phyloP scores from a whole-genome alignment of 257 asterid species.

The Nicotiana benthamiana region DNA sequence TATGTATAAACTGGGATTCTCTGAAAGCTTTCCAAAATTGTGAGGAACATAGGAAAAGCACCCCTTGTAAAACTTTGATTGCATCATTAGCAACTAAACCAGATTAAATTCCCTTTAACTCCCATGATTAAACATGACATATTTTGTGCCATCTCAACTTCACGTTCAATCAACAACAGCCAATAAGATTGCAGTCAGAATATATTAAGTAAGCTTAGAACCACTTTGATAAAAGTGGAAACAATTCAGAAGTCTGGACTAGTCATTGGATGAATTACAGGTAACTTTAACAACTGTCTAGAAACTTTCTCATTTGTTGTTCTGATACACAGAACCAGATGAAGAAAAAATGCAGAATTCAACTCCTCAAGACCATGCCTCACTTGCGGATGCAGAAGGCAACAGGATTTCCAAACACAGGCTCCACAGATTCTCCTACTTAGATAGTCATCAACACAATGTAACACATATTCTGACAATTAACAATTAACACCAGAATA shows the following conservation, averaged over 20 bases:
- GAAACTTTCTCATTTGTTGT: not conserved
- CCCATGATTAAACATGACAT: not conserved
- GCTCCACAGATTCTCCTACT: not conserved
- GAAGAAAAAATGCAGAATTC: not conserved
- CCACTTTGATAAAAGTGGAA: not conserved
- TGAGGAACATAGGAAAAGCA: not conserved
- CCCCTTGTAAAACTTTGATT: not conserved
- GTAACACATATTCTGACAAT: not conserved
- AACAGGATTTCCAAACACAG: not conserved
- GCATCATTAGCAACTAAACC: not conserved
- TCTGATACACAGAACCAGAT: not conserved
- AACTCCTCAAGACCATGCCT: not conserved
- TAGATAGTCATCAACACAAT: not conserved
- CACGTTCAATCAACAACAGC: not conserved
- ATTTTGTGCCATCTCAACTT: not conserved
- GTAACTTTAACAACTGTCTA: not conserved
- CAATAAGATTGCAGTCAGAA: not conserved
- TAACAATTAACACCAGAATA: not conserved
- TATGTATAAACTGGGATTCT: not conserved
- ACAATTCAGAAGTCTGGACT: not conserved
- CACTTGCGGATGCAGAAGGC: not conserved
- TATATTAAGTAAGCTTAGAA: not conserved
- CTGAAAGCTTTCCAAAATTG: not conserved
- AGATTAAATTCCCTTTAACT: not conserved
- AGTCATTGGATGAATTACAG: not conserved